Percentiles rank a stretch among this genome's conserved stretches.
Conservation (phyloP, 495 filamentous ascomycete species). For the Penicillium desertorum region DNA sequence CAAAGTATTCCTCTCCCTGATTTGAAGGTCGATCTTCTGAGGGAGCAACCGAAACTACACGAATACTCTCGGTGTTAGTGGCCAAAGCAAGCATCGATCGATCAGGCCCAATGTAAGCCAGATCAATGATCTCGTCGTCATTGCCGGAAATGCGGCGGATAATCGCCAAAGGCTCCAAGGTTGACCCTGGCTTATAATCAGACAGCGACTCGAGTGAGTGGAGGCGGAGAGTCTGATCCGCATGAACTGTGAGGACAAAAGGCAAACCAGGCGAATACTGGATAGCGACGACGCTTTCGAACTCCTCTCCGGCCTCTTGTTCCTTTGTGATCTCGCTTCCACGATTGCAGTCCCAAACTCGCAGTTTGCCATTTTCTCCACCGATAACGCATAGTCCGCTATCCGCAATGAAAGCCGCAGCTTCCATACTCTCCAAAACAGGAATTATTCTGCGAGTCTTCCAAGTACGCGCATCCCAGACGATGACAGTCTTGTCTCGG, state of each 20-base stretch:
- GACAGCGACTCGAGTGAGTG: slow-evolving; percentile 57
- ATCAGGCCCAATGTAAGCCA: slow-evolving; percentile 78
- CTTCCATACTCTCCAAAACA: slow-evolving; percentile 81
- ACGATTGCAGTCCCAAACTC: slow-evolving; percentile 76
- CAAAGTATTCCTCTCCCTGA: slow-evolving; percentile 63
- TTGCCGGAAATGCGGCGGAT: slow-evolving; percentile 84
- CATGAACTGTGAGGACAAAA: slow-evolving; percentile 78
- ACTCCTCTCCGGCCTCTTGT: slow-evolving; percentile 63
- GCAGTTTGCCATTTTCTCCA: slow-evolving; percentile 77
- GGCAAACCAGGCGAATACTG: slow-evolving; percentile 60
- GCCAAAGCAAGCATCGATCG: slow-evolving; percentile 82
- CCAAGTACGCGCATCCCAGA: slow-evolving; percentile 87
- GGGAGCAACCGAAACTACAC: slow-evolving; percentile 67
- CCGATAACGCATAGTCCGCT: slow-evolving; percentile 75
- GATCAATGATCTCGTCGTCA: slow-evolving; percentile 94
- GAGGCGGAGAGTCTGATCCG: slow-evolving; percentile 79
- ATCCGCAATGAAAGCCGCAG: slow-evolving; percentile 71
- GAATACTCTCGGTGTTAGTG: slow-evolving; percentile 91
- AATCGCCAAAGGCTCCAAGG: slow-evolving; percentile 51
- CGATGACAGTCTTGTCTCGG: slow-evolving; percentile 88
- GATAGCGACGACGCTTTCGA: slow-evolving; percentile 72
- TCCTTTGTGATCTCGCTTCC: slow-evolving; percentile 77
- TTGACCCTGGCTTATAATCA: slow-evolving; percentile 34
- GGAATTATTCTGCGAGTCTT: slow-evolving; percentile 79
- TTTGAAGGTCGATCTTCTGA: slow-evolving; percentile 38